Base-by-base conservation (phyloP, 2,329 filamentous ascomycete species). In the Aspergillus ustus region DNA sequence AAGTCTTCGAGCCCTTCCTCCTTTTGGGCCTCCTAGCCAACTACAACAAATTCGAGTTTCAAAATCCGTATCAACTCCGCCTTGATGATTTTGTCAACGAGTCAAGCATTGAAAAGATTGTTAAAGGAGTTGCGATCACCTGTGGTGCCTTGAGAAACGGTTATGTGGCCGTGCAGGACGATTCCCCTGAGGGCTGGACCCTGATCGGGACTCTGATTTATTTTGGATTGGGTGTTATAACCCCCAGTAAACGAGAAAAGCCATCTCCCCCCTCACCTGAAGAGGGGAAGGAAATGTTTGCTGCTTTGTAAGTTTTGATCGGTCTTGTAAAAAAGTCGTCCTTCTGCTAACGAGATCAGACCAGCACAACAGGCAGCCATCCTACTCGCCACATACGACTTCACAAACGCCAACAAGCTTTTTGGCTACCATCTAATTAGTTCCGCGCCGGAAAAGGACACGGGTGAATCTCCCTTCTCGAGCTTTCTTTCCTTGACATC, bases 11-110 rank as follows among this genome's bases (percentile, higher is more conserved):
- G 61, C 90, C 94, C 0, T 93, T 97, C 67, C 87, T 90, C 15
- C 85, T 98, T 9, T 83, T 97, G 20, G 94, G 94, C 13, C 83
- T 98, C 4, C 82, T 99, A 57, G 91, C 92, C 66, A 99, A 98
- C 79, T 98, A 98, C 84, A 98, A 99, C 84, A 99, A 98, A 77
- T 99, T 99, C 72, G 95, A 99, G 77, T 94, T 96, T 60, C 93
- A 97, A 74, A 99, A 99, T 69, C 94, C 94, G 0, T 99, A 99
- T 71, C 90, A 95, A 70, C 82, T 96, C 65, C 91, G 94, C 29
- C 84, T 99, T 17, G 93, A 94, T 70, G 93, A 98, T 75, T 98
- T 98, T 77, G 92, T 97, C 70, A 97, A 99, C 73, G 93, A 98
- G 72, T 82, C 84, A 0, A 90, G 91, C 2, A 97, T 98, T 70